Base-by-base conservation (phyloP, 257 asterid genomes). In the Solanum chmielewskii region DNA sequence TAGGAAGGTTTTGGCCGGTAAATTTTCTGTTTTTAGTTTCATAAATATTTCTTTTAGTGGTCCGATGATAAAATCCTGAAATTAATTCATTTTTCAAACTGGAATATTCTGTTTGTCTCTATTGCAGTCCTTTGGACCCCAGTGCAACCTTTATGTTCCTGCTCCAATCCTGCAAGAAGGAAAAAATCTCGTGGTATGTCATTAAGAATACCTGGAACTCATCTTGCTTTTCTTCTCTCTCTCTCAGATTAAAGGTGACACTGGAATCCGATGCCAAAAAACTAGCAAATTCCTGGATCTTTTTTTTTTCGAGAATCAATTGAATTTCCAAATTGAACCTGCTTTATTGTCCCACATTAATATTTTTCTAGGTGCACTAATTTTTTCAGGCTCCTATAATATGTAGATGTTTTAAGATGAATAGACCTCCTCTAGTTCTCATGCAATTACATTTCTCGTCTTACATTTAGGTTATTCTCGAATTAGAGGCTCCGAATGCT, bases 1-100 rank as follows among this genome's bases (percentile, higher is more conserved):
- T 97, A 18, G 99, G 99, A 42, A 93, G 99, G 42, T 97, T 89
- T 88, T 97, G 99, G 99, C 98, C 98, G 94, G 98, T 97, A 97
- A 52, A 2, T 41, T 41, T 23, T 70, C 47, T 37, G n/a, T 74
- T 31, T 10, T 6, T 59, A 68, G 18, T 37, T 64, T 29, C 33
- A 82, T 78, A 11, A 8, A 11, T 25, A 76, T 80, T 83, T 56
- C 84, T 75, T 29, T 13, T 20, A 74, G 83, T 49, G 85, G 15
- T 81, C 85, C 29, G 85, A 18, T 47, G 0, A 29, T 29, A 49
- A 47, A 81, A 81, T 81, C 45, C 69, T 29, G 44, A 29, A 47
- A 47, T 80, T 80, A 39, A 1, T 47, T 33, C 68, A 42, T 86
- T 83, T 75, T 81, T 81, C 29, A 76, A 69, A 37, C 33, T 20